Evolutionary conservation across 257 asterid species (phyloP).

Genomic region (Penstemon davidsonii): DNA sequence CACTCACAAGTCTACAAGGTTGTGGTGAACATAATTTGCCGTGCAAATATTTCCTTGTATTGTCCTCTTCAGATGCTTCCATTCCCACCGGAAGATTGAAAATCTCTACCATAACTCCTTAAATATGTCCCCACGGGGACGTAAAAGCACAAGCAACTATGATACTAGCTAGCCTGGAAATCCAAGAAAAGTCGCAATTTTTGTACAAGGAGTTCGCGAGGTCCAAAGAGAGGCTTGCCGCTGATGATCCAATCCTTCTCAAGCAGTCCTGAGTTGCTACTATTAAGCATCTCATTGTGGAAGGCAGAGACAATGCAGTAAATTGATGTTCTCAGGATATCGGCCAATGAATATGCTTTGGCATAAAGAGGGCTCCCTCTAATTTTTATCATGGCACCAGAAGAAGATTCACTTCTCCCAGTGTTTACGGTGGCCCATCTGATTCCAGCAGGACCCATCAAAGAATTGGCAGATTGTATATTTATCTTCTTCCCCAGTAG

Average conservation of each 20-base stretch:
- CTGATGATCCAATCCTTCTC: slow-evolving; percentile 82
- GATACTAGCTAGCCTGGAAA: slow-evolving; percentile 58
- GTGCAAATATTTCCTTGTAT: not conserved
- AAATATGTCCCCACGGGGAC: slow-evolving; percentile 1
- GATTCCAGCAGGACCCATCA: slow-evolving; percentile 78
- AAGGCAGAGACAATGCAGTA: slow-evolving; percentile 71
- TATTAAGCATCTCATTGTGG: slow-evolving; percentile 67
- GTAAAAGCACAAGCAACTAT: slow-evolving; percentile 1
- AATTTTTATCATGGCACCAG: slow-evolving; percentile 56
- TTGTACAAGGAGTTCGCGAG: slow-evolving; percentile 75
- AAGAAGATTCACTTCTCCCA: slow-evolving; percentile 62
- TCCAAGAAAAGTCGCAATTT: slow-evolving; percentile 77
- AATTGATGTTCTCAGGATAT: slow-evolving; percentile 68
- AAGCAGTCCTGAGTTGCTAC: slow-evolving; percentile 68
- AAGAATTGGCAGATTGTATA: slow-evolving; percentile 51
- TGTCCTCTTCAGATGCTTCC: not conserved
- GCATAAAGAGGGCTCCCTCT: slow-evolving; percentile 72
- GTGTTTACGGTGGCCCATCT: slow-evolving; percentile 83
- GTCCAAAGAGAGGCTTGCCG: slow-evolving; percentile 70
- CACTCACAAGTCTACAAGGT: slow-evolving; percentile 15
- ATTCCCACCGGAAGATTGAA: not conserved
- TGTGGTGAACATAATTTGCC: slow-evolving; percentile 18
- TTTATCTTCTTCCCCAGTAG: slow-evolving; percentile 84
- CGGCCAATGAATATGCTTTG: slow-evolving; percentile 80
- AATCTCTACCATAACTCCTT: not conserved